phyloP scores from a whole-genome alignment of 306 rosid genomes.

The Glycine tomentella region DNA sequence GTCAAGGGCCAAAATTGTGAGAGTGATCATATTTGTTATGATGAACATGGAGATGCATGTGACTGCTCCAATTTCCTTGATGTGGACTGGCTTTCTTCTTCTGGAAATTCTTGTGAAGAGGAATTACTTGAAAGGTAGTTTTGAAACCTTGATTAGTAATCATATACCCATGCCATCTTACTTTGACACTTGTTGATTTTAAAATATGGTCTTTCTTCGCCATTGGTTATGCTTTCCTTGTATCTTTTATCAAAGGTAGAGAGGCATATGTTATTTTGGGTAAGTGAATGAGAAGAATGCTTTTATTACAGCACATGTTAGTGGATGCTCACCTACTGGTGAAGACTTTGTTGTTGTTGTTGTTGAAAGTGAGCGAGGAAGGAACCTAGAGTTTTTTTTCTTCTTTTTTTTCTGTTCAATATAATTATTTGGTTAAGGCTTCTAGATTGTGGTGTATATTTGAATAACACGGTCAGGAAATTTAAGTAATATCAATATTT shows the following conservation, averaged over 20 bases:
- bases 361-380: neutral
- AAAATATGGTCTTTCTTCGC: too few species aligned
- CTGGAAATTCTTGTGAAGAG: constrained; percentile 93
- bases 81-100: constrained; percentile 82
- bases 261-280: constrained; percentile 18
- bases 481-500: neutral
- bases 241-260: constrained; percentile 30
- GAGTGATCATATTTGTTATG: constrained; percentile 63
- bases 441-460: neutral
- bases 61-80: constrained; percentile 82
- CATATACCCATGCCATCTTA: constrained; percentile 11
- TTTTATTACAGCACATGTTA: neutral
- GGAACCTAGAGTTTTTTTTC: neutral
- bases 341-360: neutral
- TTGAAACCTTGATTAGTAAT: neutral
- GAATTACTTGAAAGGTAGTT: constrained; percentile 77
- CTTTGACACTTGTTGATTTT: neutral
- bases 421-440: constrained; percentile 18
- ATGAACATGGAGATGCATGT: constrained; percentile 71
- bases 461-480: neutral
- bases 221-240: constrained; percentile 8
- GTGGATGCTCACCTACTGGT: neutral
- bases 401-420: neutral
- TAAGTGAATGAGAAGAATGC: constrained; percentile 34
- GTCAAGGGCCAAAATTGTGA: constrained; percentile 60